A percentile compares a stretch with the other conserved stretches of the same genome.
phyloP scores from a whole-genome alignment of 2,329 filamentous ascomycete genomes.

The Pseudopithomyces maydicus region DNA sequence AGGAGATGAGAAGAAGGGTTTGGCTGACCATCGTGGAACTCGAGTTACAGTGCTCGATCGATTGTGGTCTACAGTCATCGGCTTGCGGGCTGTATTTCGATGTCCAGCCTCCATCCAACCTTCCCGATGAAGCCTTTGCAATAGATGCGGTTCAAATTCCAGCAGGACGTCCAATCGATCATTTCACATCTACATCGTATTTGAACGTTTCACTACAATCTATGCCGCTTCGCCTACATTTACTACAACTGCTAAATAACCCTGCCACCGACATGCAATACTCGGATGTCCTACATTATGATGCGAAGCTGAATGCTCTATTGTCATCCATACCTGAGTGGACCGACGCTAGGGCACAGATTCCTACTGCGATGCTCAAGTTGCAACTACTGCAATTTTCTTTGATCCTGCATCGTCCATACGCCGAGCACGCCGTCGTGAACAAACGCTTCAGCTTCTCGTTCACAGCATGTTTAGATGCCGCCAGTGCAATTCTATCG shows the following conservation, averaged over 20 bases:
- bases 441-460: slow-evolving; percentile 39
- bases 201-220: slow-evolving; percentile 28
- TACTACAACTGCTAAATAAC: slow-evolving; percentile 40
- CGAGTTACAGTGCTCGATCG: slow-evolving; percentile 61
- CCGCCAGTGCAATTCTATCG: slow-evolving; percentile 31
- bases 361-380: slow-evolving; percentile 30
- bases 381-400: slow-evolving; percentile 43
- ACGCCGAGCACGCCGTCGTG: slow-evolving; percentile 28
- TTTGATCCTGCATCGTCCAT: slow-evolving; percentile 41
- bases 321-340: slow-evolving; percentile 31
- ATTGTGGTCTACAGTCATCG: slow-evolving; percentile 58
- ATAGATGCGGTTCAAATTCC: slow-evolving; percentile 28
- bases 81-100: slow-evolving; percentile 54
- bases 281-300: slow-evolving; percentile 39
- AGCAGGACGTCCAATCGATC: slow-evolving; percentile 23
- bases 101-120: slow-evolving; percentile 54
- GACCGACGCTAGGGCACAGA: slow-evolving; percentile 20
- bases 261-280: slow-evolving; percentile 35
- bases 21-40: slow-evolving; percentile 64
- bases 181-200: slow-evolving; percentile 40
- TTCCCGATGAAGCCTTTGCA: slow-evolving; percentile 56
- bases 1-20: slow-evolving; percentile 60
- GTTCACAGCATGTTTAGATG: slow-evolving; percentile 34
- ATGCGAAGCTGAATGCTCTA: slow-evolving; percentile 31
- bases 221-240: slow-evolving; percentile 36